These are phyloP conservation scores for Hypoxylon sp. DNA, from an alignment of 2,329 filamentous ascomycete genomes.

Conservation along the genomic window DNA sequence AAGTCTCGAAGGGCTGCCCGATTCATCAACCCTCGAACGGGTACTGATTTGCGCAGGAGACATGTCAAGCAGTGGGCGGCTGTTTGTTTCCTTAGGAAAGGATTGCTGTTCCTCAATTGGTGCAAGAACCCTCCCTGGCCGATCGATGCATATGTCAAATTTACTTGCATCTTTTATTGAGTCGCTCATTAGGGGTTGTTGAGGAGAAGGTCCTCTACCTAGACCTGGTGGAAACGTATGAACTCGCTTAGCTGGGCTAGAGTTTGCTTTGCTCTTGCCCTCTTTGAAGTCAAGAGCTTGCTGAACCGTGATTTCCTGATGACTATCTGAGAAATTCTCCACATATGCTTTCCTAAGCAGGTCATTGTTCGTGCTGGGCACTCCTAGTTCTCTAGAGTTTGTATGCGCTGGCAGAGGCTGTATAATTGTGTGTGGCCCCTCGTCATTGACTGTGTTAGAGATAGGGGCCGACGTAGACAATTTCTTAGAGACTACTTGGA, in stretches of 20 bases:
- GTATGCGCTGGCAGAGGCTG: background rate
- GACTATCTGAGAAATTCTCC: background rate
- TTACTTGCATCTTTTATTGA: background rate
- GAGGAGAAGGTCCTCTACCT: background rate
- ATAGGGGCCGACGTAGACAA: background rate
- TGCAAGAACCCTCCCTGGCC: background rate
- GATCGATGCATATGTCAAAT: conserved; percentile 6
- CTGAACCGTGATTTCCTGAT: background rate
- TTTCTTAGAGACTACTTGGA: background rate
- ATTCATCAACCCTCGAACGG: conserved; percentile 17
- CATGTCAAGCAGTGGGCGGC: background rate
- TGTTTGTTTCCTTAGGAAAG: background rate
- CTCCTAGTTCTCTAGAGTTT: background rate
- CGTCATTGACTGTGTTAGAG: background rate
- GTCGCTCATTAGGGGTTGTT: background rate
- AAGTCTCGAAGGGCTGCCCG: conserved; percentile 11
- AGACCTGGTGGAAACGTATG: background rate
- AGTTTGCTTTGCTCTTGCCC: background rate
- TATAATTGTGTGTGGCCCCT: background rate
- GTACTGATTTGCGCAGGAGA: background rate
- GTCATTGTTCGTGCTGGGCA: background rate
- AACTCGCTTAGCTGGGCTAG: background rate
- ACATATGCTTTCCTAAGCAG: background rate
- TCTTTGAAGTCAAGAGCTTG: background rate
- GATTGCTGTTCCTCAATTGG: background rate